Base-by-base conservation (phyloP, 1,284 basidiomycete species). In the Tylopilus sp. region DNA sequence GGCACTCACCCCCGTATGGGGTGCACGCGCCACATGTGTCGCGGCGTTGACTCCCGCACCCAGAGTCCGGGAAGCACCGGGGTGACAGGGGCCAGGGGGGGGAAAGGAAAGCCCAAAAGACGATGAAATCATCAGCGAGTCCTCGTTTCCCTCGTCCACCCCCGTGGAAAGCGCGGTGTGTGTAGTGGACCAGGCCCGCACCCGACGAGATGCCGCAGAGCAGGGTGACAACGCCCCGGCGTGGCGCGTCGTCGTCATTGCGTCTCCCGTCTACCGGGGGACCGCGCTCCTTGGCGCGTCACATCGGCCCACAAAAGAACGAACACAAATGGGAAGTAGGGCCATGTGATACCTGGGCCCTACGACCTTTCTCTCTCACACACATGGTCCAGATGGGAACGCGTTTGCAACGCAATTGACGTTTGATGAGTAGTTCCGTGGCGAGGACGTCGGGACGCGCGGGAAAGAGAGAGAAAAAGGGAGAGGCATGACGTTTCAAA, bases 401-500 rank as follows among this genome's bases (percentile, higher is more conserved):
- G 33, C 38, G 42, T 31, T 41, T 46, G 31, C 42, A 28, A 39
- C 47, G 42, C 44, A 42, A 13, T 45, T 55, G 55, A 46, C 33
- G 42, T 43, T 33, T 40, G 46, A 52, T 18, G 43, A 4, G 33
- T 30, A 33, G 36, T 26, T 56, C 6, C 31, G 31, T 34, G 37
- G 18, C 10, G 18, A 15, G 6, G 29, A 19, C 7, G n/a, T n/a
- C 18, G 21, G 19, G 35, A 16, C 4, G 35, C 23, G 29, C 11
- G 34, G 13, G 25, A 35, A 31, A 21, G n/a, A n/a, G n/a, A n/a
- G n/a, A n/a, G n/a, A n/a, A n/a, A n/a, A n/a, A n/a, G n/a, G 18
- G 11, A 28, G 15, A 23, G 33, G 8, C 37, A 4, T 35, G 39
- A 16, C 15, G 55, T 58, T 60, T 60, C 44, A 33, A 60, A 58